phyloP scores from a whole-genome alignment of 2,329 filamentous ascomycete genomes.

The Blumeria graminis region DNA sequence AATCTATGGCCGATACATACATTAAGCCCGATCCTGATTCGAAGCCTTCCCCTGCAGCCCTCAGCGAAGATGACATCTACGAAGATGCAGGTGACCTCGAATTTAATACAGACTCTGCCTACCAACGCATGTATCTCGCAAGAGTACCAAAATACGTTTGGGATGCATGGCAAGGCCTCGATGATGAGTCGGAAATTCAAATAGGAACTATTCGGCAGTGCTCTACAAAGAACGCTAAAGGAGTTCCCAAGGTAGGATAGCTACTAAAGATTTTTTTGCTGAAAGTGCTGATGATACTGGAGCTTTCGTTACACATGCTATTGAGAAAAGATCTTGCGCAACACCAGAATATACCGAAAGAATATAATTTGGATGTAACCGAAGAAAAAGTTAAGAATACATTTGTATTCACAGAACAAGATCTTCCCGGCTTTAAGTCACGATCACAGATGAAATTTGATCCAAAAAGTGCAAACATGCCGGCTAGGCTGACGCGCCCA shows the following conservation, averaged over 20 bases:
- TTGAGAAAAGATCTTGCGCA: slow-evolving; percentile 37
- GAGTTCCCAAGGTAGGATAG: slow-evolving; percentile 19
- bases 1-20: slow-evolving; percentile 13
- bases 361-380: slow-evolving; percentile 60
- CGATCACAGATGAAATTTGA: slow-evolving; percentile 32
- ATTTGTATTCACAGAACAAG: slow-evolving; percentile 81
- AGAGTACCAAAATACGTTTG: slow-evolving; percentile 61
- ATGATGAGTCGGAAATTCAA: slow-evolving; percentile 60
- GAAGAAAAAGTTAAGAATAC: slow-evolving; percentile 53
- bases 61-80: slow-evolving; percentile 42
- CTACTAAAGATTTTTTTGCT: background rate
- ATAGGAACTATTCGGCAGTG: slow-evolving; percentile 43
- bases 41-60: slow-evolving; percentile 19
- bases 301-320: slow-evolving; percentile 36
- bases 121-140: slow-evolving; percentile 39
- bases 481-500: slow-evolving; percentile 23
- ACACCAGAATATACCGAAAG: slow-evolving; percentile 59
- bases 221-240: slow-evolving; percentile 23
- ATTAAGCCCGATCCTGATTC: slow-evolving; percentile 27
- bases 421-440: slow-evolving; percentile 52
- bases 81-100: slow-evolving; percentile 42
- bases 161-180: slow-evolving; percentile 51
- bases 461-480: slow-evolving; percentile 32
- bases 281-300: background rate
- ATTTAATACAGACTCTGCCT: slow-evolving; percentile 19